These are phyloP conservation scores for Teratosphaeria destructans DNA, from an alignment of 2,329 filamentous ascomycete species.

Conservation along the genomic window DNA sequence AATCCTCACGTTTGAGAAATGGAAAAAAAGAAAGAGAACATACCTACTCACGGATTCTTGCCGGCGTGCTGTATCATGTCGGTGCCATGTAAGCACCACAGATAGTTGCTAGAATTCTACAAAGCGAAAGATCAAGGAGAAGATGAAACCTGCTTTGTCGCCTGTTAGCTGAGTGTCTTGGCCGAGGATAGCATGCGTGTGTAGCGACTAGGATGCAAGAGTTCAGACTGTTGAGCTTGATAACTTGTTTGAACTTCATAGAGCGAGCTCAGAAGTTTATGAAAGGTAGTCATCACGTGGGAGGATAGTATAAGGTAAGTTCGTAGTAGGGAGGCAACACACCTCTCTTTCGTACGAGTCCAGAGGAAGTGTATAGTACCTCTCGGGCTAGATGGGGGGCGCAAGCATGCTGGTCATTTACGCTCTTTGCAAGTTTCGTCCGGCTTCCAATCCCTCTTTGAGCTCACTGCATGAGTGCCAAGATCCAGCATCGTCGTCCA, in stretches of 20 bases:
- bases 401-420: no score
- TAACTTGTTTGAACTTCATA: conserved; percentile 23
- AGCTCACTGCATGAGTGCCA: neutral
- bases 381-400: no score
- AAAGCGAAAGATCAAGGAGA: neutral
- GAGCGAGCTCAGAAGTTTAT: conserved; percentile 6
- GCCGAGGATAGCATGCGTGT: neutral
- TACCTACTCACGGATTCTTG: neutral
- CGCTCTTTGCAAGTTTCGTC: neutral
- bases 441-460: neutral
- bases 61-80: no score
- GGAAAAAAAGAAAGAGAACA: neutral
- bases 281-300: conserved; percentile 2
- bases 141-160: neutral
- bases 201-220: neutral
- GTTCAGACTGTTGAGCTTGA: conserved; percentile 48
- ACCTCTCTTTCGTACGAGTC: neutral
- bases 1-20: neutral
- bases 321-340: neutral
- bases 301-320: neutral
- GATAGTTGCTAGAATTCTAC: neutral
- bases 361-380: neutral
- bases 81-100: neutral
- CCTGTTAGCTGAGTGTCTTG: neutral
- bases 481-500: neutral